Base-by-base conservation (phyloP, 306 rosid genomes). In the Prinsepia uniflora region DNA sequence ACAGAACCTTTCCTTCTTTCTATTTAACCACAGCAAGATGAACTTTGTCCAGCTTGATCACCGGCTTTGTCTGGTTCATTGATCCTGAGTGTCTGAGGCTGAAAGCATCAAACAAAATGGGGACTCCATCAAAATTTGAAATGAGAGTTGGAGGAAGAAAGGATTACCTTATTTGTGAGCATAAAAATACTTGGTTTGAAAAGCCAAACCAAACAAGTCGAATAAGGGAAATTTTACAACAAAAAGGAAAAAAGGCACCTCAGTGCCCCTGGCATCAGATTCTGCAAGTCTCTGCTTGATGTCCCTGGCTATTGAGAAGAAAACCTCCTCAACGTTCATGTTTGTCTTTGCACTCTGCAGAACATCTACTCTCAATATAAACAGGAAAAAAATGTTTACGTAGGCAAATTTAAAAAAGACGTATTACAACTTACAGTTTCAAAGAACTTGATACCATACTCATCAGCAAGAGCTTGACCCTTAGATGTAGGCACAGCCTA, bases 391-490 rank as follows among this genome's bases (percentile, higher is more conserved):
- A 41, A 4, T 57, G 50, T 46, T 63, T 19, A 8, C n/a, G 56
- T 22, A 73, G 75, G 47, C 56, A 18, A 52, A 53, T 67, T 30
- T 67, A 72, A 68, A 44, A 43, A 55, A 65, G 63, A 59, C 75
- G 54, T 73, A 64, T 57, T 72, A 10, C 63, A 46, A 86, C 96
- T 90, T 83, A 90, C 96, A 47, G 94, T 90, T 80, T 90, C 94
- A 65, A 88, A 88, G 81, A 90, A 90, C 84, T 90, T 84, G 85
- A 90, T 90, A 39, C 94, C 91, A 80, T 84, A 90, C 84, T 90
- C 96, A 76, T 90, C 96, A 63, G 96, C 96, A 83, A 90, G 96
- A 36, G 96, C 96, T 83, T 90, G 96, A 56, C 96, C 96, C 79
- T 78, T 88, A 52, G 96, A 76, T 45, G 96, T 84, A 42, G 96